Conservation (phyloP, 495 filamentous ascomycete genomes). For the Elasticomyces elasticus region DNA sequence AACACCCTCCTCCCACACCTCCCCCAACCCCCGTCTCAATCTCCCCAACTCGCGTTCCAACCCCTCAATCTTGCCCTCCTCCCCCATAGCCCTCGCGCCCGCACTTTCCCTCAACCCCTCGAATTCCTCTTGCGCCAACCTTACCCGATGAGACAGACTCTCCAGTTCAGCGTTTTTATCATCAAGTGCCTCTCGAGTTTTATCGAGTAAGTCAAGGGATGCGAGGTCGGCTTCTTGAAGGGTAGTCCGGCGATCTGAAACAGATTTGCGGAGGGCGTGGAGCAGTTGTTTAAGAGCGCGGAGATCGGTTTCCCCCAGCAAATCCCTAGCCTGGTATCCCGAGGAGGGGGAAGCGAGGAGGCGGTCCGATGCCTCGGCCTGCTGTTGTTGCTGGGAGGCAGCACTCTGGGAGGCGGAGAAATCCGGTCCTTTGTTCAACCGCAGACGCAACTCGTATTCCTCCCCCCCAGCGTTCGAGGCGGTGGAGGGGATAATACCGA, state of each 20-base stretch:
- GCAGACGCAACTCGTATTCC: constrained; percentile 71
- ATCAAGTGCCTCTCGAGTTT: constrained; percentile 86
- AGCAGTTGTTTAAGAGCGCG: constrained; percentile 72
- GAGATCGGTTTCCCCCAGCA: constrained; percentile 70
- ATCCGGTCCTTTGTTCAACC: constrained; percentile 57
- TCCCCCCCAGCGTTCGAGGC: constrained; percentile 75
- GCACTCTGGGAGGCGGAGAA: constrained; percentile 67
- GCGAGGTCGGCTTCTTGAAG: constrained; percentile 82
- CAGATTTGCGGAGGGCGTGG: constrained; percentile 67
- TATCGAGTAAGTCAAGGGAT: constrained; percentile 80
- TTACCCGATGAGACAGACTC: constrained; percentile 72
- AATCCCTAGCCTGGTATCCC: constrained; percentile 79
- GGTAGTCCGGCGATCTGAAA: constrained; percentile 71
- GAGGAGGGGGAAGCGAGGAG: constrained; percentile 69
- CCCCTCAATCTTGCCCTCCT: constrained; percentile 89
- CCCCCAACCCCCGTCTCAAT: constrained; percentile 76
- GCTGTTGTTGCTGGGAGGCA: no score
- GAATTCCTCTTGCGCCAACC: constrained; percentile 82
- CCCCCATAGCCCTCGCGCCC: constrained; percentile 72
- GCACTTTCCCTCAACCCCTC: constrained; percentile 87
- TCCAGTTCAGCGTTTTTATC: constrained; percentile 90
- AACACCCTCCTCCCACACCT: constrained; percentile 84
- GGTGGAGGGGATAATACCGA: constrained; percentile 73
- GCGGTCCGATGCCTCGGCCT: constrained; percentile 44
- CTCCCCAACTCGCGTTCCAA: constrained; percentile 95